Conservation (phyloP, 495 filamentous ascomycete genomes). For the Amorphotheca resinae region DNA sequence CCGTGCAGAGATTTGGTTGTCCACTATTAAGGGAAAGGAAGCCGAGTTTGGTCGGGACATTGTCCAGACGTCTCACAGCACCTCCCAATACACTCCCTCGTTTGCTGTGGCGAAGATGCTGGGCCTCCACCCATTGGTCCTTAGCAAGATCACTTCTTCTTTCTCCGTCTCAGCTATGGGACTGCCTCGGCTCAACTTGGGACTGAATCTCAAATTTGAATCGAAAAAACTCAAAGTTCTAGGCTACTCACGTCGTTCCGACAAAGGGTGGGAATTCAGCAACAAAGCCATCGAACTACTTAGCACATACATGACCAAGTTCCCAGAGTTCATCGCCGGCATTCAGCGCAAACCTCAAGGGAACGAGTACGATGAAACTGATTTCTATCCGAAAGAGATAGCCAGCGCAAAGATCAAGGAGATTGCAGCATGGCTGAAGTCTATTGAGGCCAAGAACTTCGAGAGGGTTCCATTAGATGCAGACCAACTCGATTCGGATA, state of each 20-base stretch:
- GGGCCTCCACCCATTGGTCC: slow-evolving; percentile 66
- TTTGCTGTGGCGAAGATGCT: slow-evolving; percentile 75
- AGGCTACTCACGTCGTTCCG: slow-evolving; percentile 78
- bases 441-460: slow-evolving; percentile 76
- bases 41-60: slow-evolving; percentile 69
- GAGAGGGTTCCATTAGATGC: slow-evolving; percentile 90
- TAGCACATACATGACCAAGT: slow-evolving; percentile 77
- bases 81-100: slow-evolving; percentile 69
- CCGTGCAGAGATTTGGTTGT: slow-evolving; percentile 66
- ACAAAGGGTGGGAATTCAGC: slow-evolving; percentile 91
- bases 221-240: slow-evolving; percentile 89
- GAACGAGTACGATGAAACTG: slow-evolving; percentile 49
- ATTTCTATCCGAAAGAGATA: slow-evolving; percentile 66
- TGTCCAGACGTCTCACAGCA: slow-evolving; percentile 49
- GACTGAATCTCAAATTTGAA: slow-evolving; percentile 95
- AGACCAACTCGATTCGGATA: slow-evolving; percentile 84
- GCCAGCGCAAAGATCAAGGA: slow-evolving; percentile 62
- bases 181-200: slow-evolving; percentile 67
- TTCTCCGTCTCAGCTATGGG: slow-evolving; percentile 74
- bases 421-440: slow-evolving; percentile 85
- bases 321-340: slow-evolving; percentile 87
- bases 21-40: slow-evolving; percentile 53
- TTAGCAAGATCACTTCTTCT: slow-evolving; percentile 92
- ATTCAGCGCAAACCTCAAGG: slow-evolving; percentile 65
- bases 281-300: slow-evolving; percentile 70